Conservation (phyloP, 2,329 filamentous ascomycete genomes). For the Diplodia seriata region DNA sequence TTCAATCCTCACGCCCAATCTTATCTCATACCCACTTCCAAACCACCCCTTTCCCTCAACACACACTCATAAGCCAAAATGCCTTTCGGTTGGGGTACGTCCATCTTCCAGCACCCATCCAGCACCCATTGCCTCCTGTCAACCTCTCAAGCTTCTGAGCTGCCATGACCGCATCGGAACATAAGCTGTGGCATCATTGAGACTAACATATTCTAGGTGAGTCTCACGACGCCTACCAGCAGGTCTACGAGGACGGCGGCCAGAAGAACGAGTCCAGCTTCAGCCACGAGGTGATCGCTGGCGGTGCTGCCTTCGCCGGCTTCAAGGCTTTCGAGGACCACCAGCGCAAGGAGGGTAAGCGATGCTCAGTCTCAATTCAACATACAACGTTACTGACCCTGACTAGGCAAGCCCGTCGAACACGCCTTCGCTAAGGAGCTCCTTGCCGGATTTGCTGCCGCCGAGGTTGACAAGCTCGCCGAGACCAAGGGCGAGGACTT, state of each 20-base stretch:
- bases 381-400: background rate
- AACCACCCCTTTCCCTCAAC: background rate
- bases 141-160: background rate
- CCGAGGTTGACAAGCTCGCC: slow-evolving; percentile 76
- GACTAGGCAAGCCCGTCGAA: slow-evolving; percentile 69
- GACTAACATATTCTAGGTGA: slow-evolving; percentile 51
- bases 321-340: slow-evolving; percentile 82
- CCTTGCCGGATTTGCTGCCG: slow-evolving; percentile 73
- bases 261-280: slow-evolving; percentile 66
- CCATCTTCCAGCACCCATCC: background rate
- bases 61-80: slow-evolving; percentile 44
- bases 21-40: background rate
- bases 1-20: slow-evolving; percentile 13
- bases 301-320: slow-evolving; percentile 77
- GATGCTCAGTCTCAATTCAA: background rate
- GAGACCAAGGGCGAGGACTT: slow-evolving; percentile 62
- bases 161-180: background rate
- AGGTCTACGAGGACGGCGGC: slow-evolving; percentile 59
- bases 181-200: background rate
- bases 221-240: slow-evolving; percentile 60
- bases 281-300: slow-evolving; percentile 76
- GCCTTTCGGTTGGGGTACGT: slow-evolving; percentile 55
- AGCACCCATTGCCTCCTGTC: too few species aligned
- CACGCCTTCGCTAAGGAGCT: slow-evolving; percentile 81
- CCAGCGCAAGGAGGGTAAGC: slow-evolving; percentile 71